Percentiles rank a stretch among this genome's conserved stretches.
Conservation (phyloP, 2,329 filamentous ascomycete species). For the Huntiella moniliformis region DNA sequence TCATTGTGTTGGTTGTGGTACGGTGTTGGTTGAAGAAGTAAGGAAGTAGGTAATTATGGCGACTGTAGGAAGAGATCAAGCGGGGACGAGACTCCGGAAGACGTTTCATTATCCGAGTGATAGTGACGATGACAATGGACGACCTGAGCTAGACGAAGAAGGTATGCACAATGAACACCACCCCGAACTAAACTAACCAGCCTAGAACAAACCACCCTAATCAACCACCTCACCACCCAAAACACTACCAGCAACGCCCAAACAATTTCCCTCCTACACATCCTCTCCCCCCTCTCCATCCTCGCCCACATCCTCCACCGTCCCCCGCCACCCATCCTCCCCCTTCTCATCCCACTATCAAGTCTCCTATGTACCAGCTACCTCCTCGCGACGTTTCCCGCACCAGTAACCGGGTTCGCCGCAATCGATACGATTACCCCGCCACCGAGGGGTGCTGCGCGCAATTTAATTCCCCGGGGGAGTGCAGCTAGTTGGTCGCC, state of each 20-base stretch:
- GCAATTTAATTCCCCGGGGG: slow-evolving; percentile 11
- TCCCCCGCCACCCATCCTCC: slow-evolving; percentile 20
- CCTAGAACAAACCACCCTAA: slow-evolving; percentile 46
- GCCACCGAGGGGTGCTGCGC: slow-evolving; percentile 10
- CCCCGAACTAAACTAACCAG: neutral
- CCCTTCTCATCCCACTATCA: slow-evolving; percentile 36
- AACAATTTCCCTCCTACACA: slow-evolving; percentile 38
- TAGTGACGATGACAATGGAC: slow-evolving; percentile 30
- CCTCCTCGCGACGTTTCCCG: slow-evolving; percentile 36
- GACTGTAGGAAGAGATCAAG: neutral
- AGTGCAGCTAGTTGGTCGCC: slow-evolving; percentile 2
- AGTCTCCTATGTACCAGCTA: slow-evolving; percentile 45
- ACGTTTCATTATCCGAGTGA: slow-evolving; percentile 60
- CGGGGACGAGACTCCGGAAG: slow-evolving; percentile 44
- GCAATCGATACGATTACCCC: slow-evolving; percentile 24
- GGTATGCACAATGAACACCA: slow-evolving; percentile 24
- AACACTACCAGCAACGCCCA: slow-evolving; percentile 39
- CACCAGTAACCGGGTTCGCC: slow-evolving; percentile 33
- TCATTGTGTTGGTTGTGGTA: neutral
- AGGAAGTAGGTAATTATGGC: neutral
- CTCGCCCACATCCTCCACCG: slow-evolving; percentile 33
- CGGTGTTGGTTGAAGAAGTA: too few species aligned
- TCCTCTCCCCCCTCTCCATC: slow-evolving; percentile 36
- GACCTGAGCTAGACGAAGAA: slow-evolving; percentile 57
- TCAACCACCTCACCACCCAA: slow-evolving; percentile 31